Evolutionary conservation across 208 protist genomes (phyloP).

Genomic region (Acanthamoeba triangularis): DNA sequence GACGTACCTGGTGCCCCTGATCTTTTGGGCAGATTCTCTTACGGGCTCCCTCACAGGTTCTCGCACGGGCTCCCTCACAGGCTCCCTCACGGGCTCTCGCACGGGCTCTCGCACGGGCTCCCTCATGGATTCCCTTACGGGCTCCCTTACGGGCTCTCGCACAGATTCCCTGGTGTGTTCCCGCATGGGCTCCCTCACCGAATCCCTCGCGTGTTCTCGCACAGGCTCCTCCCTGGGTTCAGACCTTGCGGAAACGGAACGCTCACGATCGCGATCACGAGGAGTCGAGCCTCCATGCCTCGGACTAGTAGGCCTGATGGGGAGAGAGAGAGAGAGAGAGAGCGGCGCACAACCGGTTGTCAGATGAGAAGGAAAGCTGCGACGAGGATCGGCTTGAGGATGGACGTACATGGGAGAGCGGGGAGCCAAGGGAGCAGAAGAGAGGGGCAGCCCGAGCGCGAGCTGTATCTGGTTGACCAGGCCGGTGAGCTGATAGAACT

Average conservation of each 20-base stretch:
- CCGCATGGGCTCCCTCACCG: not conserved
- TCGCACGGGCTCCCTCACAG: not conserved
- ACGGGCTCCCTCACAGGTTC: not conserved
- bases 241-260: not conserved
- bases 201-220: not conserved
- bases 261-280: not conserved
- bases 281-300: too few relatives aligned
- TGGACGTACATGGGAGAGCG: not conserved
- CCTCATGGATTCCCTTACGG: not conserved
- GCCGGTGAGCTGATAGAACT: conserved; percentile 9
- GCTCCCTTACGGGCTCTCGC: not conserved
- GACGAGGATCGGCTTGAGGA: not conserved
- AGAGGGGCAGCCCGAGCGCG: not conserved
- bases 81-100: not conserved
- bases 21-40: not conserved
- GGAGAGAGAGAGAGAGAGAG: not conserved
- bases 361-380: too few relatives aligned
- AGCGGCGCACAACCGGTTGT: too few relatives aligned
- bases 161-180: not conserved
- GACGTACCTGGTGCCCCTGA: not conserved
- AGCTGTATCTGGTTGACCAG: conserved; percentile 41
- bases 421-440: not conserved
- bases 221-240: not conserved
- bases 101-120: not conserved
- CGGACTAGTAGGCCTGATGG: too few relatives aligned